Evolutionary conservation across 441 rosid genomes (phyloP), one percentile per base, ranked within the genome.

Genomic region (Geranium incanum): DNA sequence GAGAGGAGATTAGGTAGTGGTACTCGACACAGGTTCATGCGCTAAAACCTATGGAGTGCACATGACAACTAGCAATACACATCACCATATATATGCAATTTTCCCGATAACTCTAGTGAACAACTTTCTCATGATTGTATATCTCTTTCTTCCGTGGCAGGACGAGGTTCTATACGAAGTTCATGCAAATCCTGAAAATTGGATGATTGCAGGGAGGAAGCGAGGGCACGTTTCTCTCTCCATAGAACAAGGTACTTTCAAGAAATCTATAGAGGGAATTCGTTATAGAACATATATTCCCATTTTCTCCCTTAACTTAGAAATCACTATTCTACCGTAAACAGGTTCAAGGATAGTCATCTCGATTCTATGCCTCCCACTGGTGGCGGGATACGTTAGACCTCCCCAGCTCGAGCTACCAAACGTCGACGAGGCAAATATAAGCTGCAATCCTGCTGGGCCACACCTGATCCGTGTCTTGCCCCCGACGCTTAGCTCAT

Each of bases 151-250:
- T 45, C 37, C 70, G 57, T 69, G 37, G 71, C 86, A 95, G 93
- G 95, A 84, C 72, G 97, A 90, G 83, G 84, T 95, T 75, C 69
- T 93, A n/a, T 95, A 87, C 70, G 97, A 92, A 85, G 95, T 95
- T 23, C 75, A 78, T 79, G 97, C 92, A 65, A 87, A 87, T 76
- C 77, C 88, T 6, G 85, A 85, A 72, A 91, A 82, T 75, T 95
- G 99, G 99, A 95, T 95, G 99, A 87, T 92, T 70, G 97, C 99
- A 60, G 99, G 99, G 71, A 86, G 97, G 80, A 95, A 92, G 81
- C 86, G 96, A 75, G 99, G 99, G 66, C 82, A 89, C 69, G 83
- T 88, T 75, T 84, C 90, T 63, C 90, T 95, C 37, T 84, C 93
- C 9, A 79, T 79, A 18, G 75, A 85, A 72, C 89, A 86, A 89